Percentiles rank a stretch among this genome's conserved stretches.
Evolutionary conservation across 768 basidiomycete genomes (phyloP).

Genomic region (Leccinum rimulosum): DNA sequence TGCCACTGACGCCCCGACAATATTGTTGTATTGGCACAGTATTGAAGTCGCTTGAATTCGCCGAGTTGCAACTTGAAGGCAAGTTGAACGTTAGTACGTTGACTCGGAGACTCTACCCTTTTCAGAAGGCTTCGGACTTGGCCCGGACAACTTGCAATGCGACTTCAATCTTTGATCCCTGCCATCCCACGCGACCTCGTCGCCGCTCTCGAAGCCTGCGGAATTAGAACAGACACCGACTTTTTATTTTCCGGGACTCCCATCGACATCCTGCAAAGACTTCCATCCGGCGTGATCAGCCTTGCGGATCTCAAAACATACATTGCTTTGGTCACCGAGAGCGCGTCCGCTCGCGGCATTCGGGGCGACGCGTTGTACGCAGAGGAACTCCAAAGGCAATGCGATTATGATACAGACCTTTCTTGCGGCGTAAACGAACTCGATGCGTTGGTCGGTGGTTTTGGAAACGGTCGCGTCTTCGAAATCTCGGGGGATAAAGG

Average conservation of each 20-base stretch:
- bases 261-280: constrained; percentile 47
- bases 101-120: too few relatives aligned
- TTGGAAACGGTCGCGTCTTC: constrained; percentile 52
- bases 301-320: constrained; percentile 47
- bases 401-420: constrained; percentile 9
- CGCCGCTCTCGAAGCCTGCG: constrained; percentile 43
- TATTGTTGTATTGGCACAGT: too few relatives aligned
- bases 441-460: constrained; percentile 50
- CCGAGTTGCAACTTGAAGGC: too few relatives aligned
- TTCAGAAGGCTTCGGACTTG: too few relatives aligned
- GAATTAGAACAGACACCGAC: constrained; percentile 56
- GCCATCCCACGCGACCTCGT: constrained; percentile 43
- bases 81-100: too few relatives aligned
- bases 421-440: constrained; percentile 44
- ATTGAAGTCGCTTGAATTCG: too few relatives aligned
- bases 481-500: constrained; percentile 67
- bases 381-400: constrained; percentile 14
- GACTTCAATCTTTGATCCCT: constrained; percentile 27
- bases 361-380: constrained; percentile 29
- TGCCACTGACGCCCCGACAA: too few relatives aligned
- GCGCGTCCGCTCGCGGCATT: constrained; percentile 43
- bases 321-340: constrained; percentile 39
- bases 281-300: constrained; percentile 49
- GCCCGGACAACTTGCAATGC: constrained; percentile 10
- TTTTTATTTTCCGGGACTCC: constrained; percentile 50